phyloP scores from a whole-genome alignment of 257 asterid genomes.

The Przewalskia tangutica region DNA sequence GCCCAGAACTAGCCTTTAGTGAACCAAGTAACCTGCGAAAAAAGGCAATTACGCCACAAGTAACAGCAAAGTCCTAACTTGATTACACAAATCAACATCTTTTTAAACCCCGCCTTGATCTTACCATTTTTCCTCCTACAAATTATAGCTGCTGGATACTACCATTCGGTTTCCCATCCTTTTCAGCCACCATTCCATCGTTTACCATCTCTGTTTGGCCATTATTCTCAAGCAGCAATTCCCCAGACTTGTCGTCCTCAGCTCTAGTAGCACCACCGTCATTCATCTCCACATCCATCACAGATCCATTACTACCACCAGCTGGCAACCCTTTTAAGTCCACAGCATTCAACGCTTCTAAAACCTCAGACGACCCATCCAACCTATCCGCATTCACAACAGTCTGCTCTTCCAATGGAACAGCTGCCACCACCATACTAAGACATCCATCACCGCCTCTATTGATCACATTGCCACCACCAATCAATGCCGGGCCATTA shows the following conservation, averaged over 20 bases:
- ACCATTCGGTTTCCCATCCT: constrained; percentile 10
- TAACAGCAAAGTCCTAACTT: background rate
- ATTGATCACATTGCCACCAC: background rate
- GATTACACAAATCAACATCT: background rate
- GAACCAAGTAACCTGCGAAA: background rate
- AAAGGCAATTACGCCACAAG: background rate
- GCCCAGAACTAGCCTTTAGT: background rate
- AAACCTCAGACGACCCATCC: constrained; percentile 31
- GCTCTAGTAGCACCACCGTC: no score
- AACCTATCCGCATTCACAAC: constrained; percentile 11
- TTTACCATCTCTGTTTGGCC: constrained; percentile 16
- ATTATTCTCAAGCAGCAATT: constrained; percentile 1
- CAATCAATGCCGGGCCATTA: background rate
- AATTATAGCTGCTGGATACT: constrained; percentile 9
- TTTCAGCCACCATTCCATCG: constrained; percentile 11
- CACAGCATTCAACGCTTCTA: constrained; percentile 41
- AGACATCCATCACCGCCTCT: background rate
- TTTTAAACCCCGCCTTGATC: background rate
- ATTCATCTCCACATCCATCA: constrained; percentile 26
- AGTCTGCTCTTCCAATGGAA: constrained; percentile 10
- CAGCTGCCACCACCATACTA: constrained; percentile 9
- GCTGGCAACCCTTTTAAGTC: constrained; percentile 23
- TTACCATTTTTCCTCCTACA: constrained; percentile 8
- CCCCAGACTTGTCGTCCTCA: constrained; percentile 8
- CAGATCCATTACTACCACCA: constrained; percentile 7